Evolutionary conservation across 306 rosid species (phyloP), one percentile per base, ranked within the genome.

Genomic region (Begonia peltatifolia): DNA sequence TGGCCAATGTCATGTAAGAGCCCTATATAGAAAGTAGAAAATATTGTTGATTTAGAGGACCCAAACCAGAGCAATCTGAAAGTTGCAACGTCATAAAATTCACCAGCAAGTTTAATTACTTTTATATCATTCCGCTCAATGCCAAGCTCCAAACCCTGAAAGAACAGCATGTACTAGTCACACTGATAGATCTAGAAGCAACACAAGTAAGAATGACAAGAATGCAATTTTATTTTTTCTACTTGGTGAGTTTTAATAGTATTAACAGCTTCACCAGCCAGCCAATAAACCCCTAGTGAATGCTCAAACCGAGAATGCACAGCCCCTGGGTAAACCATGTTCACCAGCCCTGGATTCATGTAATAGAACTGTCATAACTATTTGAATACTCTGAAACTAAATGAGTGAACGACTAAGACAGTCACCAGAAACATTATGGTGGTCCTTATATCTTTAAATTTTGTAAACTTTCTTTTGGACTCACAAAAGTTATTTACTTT

Each of bases 1-100:
- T 89, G 97, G 58, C 97, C 97, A 46, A 89, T 76, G 75, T 89
- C 97, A 74, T 89, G 97, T 76, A 89, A 41, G 64, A 89, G 97
- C 52, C 97, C 97, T 89, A 63, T 20, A 23, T 57, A 50, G 20
- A 59, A 49, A 22, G 18, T 9, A 42, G 46, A 2, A 9, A 42
- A 42, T 9, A 6, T 12, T 20, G 23, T 20, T 20, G 23, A 42
- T 2, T 2, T 42, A 12, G 12, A 42, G 11, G 46, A 9, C 10
- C 0, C 42, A 60, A 12, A 41, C 12, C 47, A 47, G 52, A 59
- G 54, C 1, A 17, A 9, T 36, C 16, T 17, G 52, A 23, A 36
- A 20, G 23, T 20, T 20, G 23, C 23, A 20, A 20, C 23, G 4
- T 20, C 23, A 20, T 20, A 20, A 20, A 20, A 2, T 20, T 53